Percentiles rank a stretch among this genome's conserved stretches.
phyloP scores from a whole-genome alignment of 2,329 filamentous ascomycete species.

The Gnomoniopsis smithogilvyi region DNA sequence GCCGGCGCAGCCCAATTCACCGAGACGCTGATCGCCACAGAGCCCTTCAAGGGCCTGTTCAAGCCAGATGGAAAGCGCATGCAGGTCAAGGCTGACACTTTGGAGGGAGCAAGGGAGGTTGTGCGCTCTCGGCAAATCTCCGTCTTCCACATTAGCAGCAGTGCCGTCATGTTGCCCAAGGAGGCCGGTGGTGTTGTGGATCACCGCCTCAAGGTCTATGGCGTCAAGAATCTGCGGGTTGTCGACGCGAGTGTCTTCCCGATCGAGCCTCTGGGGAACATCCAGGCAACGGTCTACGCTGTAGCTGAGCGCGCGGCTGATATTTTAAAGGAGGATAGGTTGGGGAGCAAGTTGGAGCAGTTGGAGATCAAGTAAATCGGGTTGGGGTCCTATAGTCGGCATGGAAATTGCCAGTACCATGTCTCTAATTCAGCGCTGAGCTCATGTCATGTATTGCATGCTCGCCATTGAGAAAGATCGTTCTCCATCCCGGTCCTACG shows the following conservation, averaged over 20 bases:
- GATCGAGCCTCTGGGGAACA: conserved; percentile 20
- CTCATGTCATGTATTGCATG: too few relatives aligned
- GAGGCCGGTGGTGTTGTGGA: conserved; percentile 26
- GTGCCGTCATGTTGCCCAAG: conserved; percentile 24
- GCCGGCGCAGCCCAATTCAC: conserved; percentile 37
- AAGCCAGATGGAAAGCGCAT: conserved; percentile 19
- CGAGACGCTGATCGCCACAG: conserved; percentile 34
- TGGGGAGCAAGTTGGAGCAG: too few relatives aligned
- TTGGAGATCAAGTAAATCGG: background rate
- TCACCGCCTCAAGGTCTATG: conserved; percentile 22
- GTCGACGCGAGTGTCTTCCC: conserved; percentile 30
- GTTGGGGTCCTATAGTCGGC: background rate
- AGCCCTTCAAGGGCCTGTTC: conserved; percentile 37
- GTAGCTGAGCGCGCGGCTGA: conserved; percentile 27
- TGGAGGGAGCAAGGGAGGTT: conserved; percentile 23
- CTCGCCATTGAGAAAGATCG: too few relatives aligned
- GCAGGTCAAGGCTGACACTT: conserved; percentile 17
- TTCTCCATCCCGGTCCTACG: too few relatives aligned
- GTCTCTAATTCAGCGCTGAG: too few relatives aligned
- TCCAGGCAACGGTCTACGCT: conserved; percentile 33
- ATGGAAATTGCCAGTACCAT: too few relatives aligned
- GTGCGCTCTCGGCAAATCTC: conserved; percentile 18
- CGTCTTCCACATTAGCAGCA: conserved; percentile 6
- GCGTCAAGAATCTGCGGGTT: conserved; percentile 22
- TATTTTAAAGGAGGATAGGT: conserved; percentile 16